These are phyloP conservation scores for Penicillium expansum DNA, from an alignment of 2,329 filamentous ascomycete species.

Conservation along the genomic window DNA sequence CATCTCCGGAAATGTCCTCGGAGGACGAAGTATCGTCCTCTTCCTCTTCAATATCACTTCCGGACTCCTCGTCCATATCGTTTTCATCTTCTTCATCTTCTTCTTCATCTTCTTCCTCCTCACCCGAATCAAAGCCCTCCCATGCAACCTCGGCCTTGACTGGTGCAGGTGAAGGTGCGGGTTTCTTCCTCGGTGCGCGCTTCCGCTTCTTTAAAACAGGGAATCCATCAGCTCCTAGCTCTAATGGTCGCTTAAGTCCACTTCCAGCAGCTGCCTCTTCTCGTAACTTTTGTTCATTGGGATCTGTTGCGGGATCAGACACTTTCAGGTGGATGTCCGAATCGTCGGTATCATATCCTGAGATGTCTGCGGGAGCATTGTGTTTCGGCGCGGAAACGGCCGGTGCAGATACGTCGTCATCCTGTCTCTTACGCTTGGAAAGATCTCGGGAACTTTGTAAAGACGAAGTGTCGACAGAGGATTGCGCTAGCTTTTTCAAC, in stretches of 20 bases:
- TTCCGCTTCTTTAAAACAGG: conserved; percentile 83
- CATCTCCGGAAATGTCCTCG: conserved; percentile 6
- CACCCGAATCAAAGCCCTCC: conserved; percentile 47
- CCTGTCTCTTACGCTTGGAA: conserved; percentile 66
- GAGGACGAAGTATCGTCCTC: conserved; percentile 18
- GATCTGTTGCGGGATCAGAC: conserved; percentile 19
- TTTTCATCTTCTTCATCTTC: conserved; percentile 30
- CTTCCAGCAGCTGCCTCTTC: conserved; percentile 53
- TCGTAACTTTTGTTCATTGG: conserved; percentile 50
- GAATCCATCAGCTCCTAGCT: conserved; percentile 72
- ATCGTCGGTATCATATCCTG: conserved; percentile 36
- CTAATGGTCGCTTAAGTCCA: conserved; percentile 82
- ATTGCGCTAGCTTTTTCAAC: conserved; percentile 74
- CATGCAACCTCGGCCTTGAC: conserved; percentile 40
- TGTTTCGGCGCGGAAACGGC: conserved; percentile 19
- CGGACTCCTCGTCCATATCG: conserved; percentile 20
- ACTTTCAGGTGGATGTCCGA: conserved; percentile 30
- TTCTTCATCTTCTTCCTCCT: conserved; percentile 35
- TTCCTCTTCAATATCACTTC: conserved; percentile 31
- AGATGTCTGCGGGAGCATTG: conserved; percentile 30
- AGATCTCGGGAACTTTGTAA: conserved; percentile 75
- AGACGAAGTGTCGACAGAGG: conserved; percentile 76
- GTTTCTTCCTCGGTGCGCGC: conserved; percentile 55
- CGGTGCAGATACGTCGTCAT: conserved; percentile 41
- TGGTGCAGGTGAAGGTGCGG: conserved; percentile 29